A percentile compares a stretch with the other conserved stretches of the same genome.
These are phyloP conservation scores for Candida ipomoeae DNA, from an alignment of 805 yeast species.

Conservation along the genomic window DNA sequence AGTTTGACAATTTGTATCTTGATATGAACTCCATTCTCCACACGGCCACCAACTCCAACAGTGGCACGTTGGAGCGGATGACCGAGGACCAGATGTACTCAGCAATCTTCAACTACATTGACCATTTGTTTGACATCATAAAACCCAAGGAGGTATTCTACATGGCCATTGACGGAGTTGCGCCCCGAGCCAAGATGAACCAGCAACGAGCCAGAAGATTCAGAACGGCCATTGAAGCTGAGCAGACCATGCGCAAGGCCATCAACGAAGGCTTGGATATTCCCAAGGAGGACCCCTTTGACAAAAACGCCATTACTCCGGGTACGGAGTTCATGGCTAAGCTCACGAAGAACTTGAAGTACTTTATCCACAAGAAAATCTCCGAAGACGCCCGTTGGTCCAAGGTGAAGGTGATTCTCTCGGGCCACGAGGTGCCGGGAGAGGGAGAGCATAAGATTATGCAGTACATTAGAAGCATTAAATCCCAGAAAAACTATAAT, in stretches of 20 bases:
- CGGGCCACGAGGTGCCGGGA: slow-evolving; percentile 97
- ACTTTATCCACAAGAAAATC: slow-evolving; percentile 83
- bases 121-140: slow-evolving; percentile 83
- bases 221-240: slow-evolving; percentile 90
- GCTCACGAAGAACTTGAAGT: slow-evolving; percentile 74
- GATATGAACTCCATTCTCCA: slow-evolving; percentile 98
- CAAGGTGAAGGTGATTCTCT: slow-evolving; percentile 65
- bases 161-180: slow-evolving; percentile 99
- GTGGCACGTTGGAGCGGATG: slow-evolving; percentile 55
- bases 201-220: slow-evolving; percentile 96
- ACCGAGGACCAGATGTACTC: slow-evolving; percentile 90
- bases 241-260: slow-evolving; percentile 70
- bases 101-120: slow-evolving; percentile 91
- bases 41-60: slow-evolving; percentile 83
- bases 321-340: slow-evolving; percentile 96
- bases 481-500: slow-evolving; percentile 68
- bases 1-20: slow-evolving; percentile 88
- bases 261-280: slow-evolving; percentile 65
- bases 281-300: slow-evolving; percentile 84
- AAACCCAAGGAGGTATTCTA: slow-evolving; percentile 82
- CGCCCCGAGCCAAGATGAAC: slow-evolving; percentile 98
- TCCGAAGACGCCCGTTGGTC: slow-evolving; percentile 87
- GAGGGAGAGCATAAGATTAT: slow-evolving; percentile 98
- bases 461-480: slow-evolving; percentile 80
- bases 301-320: slow-evolving; percentile 90